A percentile compares a stretch with the other conserved stretches of the same genome.
phyloP scores from a whole-genome alignment of 768 basidiomycete genomes.

The Termitomyces sp. region DNA sequence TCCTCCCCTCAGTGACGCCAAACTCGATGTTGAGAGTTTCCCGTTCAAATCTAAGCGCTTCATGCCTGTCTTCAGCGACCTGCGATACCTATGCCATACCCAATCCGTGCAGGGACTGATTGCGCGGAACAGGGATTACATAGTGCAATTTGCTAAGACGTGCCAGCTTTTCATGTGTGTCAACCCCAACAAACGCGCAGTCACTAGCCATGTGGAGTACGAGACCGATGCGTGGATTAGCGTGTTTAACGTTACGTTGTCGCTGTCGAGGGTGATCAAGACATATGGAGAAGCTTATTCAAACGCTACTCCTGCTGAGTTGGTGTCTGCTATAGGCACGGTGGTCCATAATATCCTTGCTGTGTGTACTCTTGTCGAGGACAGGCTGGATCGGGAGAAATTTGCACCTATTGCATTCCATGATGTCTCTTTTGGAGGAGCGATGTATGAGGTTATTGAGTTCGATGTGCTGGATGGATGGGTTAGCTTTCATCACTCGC shows the following conservation, averaged over 20 bases:
- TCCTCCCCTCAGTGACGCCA: slow-evolving; percentile 23
- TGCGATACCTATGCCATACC: slow-evolving; percentile 82
- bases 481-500: slow-evolving; percentile 90
- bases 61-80: slow-evolving; percentile 90
- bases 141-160: slow-evolving; percentile 67
- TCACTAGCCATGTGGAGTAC: slow-evolving; percentile 84
- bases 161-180: slow-evolving; percentile 92
- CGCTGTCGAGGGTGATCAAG: slow-evolving; percentile 83
- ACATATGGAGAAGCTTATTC: slow-evolving; percentile 83
- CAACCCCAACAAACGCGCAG: slow-evolving; percentile 84
- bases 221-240: slow-evolving; percentile 97
- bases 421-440: slow-evolving; percentile 58
- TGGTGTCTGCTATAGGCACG: slow-evolving; percentile 61
- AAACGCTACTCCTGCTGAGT: slow-evolving; percentile 49
- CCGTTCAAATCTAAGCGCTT: slow-evolving; percentile 95
- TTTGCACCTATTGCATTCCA: slow-evolving; percentile 63
- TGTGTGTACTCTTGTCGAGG: slow-evolving; percentile 64
- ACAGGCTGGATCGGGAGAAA: slow-evolving; percentile 61
- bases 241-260: slow-evolving; percentile 92
- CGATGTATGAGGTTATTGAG: slow-evolving; percentile 55
- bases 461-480: slow-evolving; percentile 79
- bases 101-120: slow-evolving; percentile 77
- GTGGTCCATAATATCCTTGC: slow-evolving; percentile 70
- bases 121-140: slow-evolving; percentile 58
- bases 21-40: slow-evolving; percentile 75